These are phyloP conservation scores for Adansonia gregorii DNA, from an alignment of 441 rosid genomes.

Conservation along the genomic window DNA sequence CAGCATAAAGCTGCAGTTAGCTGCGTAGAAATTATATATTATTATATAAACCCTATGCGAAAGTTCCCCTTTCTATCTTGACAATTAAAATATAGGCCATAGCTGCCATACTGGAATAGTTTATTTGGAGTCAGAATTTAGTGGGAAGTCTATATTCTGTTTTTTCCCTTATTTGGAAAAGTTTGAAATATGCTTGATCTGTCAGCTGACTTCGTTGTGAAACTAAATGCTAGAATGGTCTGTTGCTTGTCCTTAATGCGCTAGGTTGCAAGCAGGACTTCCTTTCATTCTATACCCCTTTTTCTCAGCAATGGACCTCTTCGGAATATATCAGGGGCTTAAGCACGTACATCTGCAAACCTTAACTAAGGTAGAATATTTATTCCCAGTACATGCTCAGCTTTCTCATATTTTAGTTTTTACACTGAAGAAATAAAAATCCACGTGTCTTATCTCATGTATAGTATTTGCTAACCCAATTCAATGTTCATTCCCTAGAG, in stretches of 20 bases:
- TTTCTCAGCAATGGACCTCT: slow-evolving; percentile 77
- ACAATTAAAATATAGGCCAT: background rate
- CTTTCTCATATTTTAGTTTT: background rate
- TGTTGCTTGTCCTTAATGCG: slow-evolving; percentile 31
- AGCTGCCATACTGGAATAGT: background rate
- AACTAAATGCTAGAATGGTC: slow-evolving; percentile 15
- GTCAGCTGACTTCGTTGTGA: slow-evolving; percentile 6
- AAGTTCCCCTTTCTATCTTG: background rate
- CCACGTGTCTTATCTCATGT: background rate
- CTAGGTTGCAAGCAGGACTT: slow-evolving; percentile 70
- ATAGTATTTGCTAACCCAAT: background rate
- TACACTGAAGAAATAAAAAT: background rate
- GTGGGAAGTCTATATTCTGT: background rate
- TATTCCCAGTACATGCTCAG: background rate
- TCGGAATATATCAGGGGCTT: slow-evolving; percentile 88
- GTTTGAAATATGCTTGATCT: slow-evolving; percentile 23
- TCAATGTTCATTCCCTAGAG: background rate
- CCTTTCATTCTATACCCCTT: slow-evolving; percentile 78
- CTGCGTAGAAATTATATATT: background rate
- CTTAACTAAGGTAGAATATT: slow-evolving; percentile 67
- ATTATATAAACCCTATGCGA: background rate
- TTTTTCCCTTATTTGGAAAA: background rate
- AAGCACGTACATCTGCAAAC: slow-evolving; percentile 86
- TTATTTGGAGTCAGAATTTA: background rate
- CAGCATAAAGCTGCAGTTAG: background rate